Base-by-base conservation (phyloP, 176 grass and related monocot species). In the Rhynchospora tenuis region DNA sequence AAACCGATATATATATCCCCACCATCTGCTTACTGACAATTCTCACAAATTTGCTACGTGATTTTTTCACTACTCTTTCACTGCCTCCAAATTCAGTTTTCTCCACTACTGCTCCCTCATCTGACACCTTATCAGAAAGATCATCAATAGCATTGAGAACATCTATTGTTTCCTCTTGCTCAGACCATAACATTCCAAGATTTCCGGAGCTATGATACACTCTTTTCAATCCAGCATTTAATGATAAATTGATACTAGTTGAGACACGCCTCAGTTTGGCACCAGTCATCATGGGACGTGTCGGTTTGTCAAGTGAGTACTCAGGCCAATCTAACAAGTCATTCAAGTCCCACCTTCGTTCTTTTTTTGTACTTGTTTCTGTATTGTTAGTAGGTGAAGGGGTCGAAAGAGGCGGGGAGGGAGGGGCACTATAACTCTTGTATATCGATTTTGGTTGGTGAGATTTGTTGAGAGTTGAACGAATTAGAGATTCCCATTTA, bases 21-120 rank as follows among this genome's bases (percentile, higher is more conserved):
- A 94, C 92, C 92, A 94, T 94, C 65, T 91, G 88, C 61, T 94
- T 94, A 70, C 87, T 84, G 72, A 88, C 85, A 79, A 91, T 84
- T 31, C 85, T 86, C 15, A 86, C 61, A 58, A 86, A 94, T 65
- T 84, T 84, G 65, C 75, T 48, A 59, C 9, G 19, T 14, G 57
- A 46, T 54, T 71, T 90, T 31, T 60, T 82, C 54, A 15, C 73
- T 59, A 70, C 31, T 59, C 54, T 43, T 24, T 67, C 68, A 0
- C 29, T 57, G 31, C 82, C 70, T 20, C 19, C 29, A 73, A 83
- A 82, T 29, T 86, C 83, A 29, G 6, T 81, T 20, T 9, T 61
- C 5, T 60, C 68, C 56, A 80, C 73, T 52, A 58, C 71, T 44
- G 22, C 16, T 17, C 85, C 92, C 26, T 88, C 88, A 86, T 90